Percentiles rank a stretch among this genome's conserved stretches.
phyloP scores from a whole-genome alignment of 106 monocot genomes.

The Dioscorea zingiberensis region DNA sequence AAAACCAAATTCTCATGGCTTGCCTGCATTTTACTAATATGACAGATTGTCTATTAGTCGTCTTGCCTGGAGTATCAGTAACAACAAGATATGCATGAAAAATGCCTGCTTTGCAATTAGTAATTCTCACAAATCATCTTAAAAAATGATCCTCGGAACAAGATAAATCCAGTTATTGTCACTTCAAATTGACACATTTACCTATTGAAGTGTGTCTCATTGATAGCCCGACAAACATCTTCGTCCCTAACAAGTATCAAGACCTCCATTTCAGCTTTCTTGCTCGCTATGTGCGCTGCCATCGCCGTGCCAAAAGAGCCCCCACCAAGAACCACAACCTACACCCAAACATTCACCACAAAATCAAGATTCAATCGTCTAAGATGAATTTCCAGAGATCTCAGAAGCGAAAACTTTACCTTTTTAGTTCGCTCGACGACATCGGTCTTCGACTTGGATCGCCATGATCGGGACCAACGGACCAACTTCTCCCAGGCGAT shows the following conservation, averaged over 20 bases:
- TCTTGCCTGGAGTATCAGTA: no score
- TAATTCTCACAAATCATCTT: no score
- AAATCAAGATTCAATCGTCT: neutral
- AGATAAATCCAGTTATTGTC: no score
- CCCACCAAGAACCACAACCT: conserved; percentile 91
- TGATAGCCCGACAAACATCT: conserved; percentile 58
- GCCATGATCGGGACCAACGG: conserved; percentile 95
- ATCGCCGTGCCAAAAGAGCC: conserved; percentile 98
- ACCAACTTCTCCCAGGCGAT: conserved; percentile 97
- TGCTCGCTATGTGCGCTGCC: conserved; percentile 83
- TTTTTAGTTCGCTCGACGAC: conserved; percentile 72
- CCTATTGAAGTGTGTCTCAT: conserved; percentile 65
- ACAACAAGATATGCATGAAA: no score
- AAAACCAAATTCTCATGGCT: no score
- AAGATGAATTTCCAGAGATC: neutral
- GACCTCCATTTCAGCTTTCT: conserved; percentile 81
- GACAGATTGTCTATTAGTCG: no score
- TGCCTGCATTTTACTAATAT: no score
- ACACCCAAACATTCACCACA: neutral
- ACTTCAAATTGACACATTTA: neutral
- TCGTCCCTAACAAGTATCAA: conserved; percentile 76
- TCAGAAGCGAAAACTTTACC: conserved; percentile 15
- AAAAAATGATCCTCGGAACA: no score
- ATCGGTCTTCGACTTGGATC: conserved; percentile 56
- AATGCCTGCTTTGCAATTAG: no score